Percentiles rank a stretch among this genome's conserved stretches.
phyloP scores from a whole-genome alignment of 1,284 basidiomycete species.

The Pholiota adiposa region DNA sequence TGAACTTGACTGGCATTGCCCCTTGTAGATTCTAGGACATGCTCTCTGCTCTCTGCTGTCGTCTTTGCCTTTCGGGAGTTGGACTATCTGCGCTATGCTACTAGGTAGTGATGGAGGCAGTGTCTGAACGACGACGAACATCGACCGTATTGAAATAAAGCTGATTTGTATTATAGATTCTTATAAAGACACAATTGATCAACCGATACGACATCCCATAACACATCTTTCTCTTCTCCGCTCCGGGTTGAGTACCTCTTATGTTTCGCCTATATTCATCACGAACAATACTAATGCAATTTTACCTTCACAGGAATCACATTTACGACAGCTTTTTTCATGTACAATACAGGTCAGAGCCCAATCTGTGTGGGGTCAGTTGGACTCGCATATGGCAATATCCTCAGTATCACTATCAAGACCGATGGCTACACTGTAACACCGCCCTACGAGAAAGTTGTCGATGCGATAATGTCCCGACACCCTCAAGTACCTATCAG shows the following conservation, averaged over 20 bases:
- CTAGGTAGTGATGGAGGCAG: neutral
- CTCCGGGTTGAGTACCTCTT: neutral
- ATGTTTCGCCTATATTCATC: neutral
- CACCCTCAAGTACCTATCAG: conserved; percentile 5
- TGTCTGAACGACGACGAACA: neutral
- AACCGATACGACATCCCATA: neutral
- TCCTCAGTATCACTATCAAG: conserved; percentile 9
- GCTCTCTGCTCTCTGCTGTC: neutral
- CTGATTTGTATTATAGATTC: neutral
- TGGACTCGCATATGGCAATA: neutral
- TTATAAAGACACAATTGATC: neutral
- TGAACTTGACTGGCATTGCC: neutral
- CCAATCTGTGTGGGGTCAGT: neutral
- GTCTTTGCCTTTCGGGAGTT: neutral
- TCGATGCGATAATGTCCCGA: neutral
- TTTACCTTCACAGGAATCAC: neutral
- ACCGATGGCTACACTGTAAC: conserved; percentile 3
- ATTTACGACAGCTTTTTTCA: neutral
- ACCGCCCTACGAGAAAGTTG: conserved; percentile 5
- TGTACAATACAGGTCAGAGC: neutral
- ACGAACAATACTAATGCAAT: neutral
- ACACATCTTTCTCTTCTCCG: neutral
- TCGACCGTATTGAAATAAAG: neutral
- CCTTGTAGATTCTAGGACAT: neutral
- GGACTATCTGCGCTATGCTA: neutral